phyloP scores from a whole-genome alignment of 2,329 filamentous ascomycete species.

The Cyclaneusma minus region DNA sequence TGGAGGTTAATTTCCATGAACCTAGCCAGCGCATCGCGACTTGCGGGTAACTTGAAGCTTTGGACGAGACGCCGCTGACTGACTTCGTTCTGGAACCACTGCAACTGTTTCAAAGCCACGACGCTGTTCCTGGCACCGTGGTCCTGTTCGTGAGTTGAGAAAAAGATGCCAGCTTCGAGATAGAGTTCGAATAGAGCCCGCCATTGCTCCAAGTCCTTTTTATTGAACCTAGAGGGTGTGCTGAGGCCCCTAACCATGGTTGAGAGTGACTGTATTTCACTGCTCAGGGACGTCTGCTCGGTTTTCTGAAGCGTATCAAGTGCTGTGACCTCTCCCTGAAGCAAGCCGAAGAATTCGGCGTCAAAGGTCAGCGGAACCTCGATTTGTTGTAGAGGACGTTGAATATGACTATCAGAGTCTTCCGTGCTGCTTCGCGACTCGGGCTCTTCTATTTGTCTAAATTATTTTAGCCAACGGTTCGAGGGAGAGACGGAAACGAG shows the following conservation, averaged over 20 bases:
- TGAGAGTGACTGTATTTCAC: constrained; percentile 48
- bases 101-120: constrained; percentile 50
- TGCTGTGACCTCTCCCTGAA: constrained; percentile 54
- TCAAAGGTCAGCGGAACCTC: constrained; percentile 67
- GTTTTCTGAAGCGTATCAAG: constrained; percentile 44
- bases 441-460: too few relatives aligned
- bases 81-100: constrained; percentile 58
- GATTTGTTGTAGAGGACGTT: constrained; percentile 38
- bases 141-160: constrained; percentile 58
- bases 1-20: constrained; percentile 32
- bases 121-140: constrained; percentile 51
- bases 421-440: too few relatives aligned
- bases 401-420: too few relatives aligned
- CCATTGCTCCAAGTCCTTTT: constrained; percentile 60
- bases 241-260: constrained; percentile 47
- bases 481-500: too few relatives aligned
- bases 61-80: constrained; percentile 39
- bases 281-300: constrained; percentile 48
- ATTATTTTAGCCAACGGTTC: too few relatives aligned
- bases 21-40: constrained; percentile 40
- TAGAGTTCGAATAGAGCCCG: constrained; percentile 72
- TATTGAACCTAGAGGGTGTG: constrained; percentile 44
- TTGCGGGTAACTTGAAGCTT: constrained; percentile 51
- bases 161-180: constrained; percentile 66
- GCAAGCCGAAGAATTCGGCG: constrained; percentile 61